Evolutionary conservation across 441 rosid genomes (phyloP).

Genomic region (Euphorbia schlechtendalii): DNA sequence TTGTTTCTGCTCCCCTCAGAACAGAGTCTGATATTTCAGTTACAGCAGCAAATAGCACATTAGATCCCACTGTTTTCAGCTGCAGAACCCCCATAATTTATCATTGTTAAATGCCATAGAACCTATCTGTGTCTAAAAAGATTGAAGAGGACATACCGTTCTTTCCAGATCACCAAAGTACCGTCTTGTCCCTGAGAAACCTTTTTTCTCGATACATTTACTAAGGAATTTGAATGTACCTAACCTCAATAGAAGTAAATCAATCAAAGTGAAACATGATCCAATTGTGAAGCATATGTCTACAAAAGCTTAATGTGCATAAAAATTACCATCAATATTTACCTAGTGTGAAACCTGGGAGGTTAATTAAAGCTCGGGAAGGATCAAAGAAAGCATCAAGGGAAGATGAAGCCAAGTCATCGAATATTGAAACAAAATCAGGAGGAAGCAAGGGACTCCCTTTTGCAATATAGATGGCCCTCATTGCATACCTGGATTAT

Average conservation of each 20-base stretch:
- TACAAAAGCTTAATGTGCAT: too few species aligned
- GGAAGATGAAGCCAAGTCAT: conserved; percentile 89
- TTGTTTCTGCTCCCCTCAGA: conserved; percentile 84
- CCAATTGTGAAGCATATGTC: conserved; percentile 13
- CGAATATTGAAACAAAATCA: conserved; percentile 79
- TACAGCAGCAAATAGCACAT: conserved; percentile 74
- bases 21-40: conserved; percentile 93
- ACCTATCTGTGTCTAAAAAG: conserved; percentile 15
- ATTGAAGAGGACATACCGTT: conserved; percentile 55
- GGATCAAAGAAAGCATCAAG: conserved; percentile 96
- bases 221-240: conserved; percentile 90
- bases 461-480: conserved; percentile 87
- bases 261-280: conserved; percentile 18
- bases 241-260: conserved; percentile 27
- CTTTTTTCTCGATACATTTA: conserved; percentile 62
- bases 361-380: conserved; percentile 63
- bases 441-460: conserved; percentile 95
- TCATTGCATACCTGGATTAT: conserved; percentile 74
- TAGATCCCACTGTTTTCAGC: conserved; percentile 86
- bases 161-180: conserved; percentile 92
- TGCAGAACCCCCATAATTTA: conserved; percentile 34
- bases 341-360: conserved; percentile 86
- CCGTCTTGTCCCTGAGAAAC: conserved; percentile 84
- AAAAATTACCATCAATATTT: conserved; percentile 13
- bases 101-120: conserved; percentile 16